Evolutionary conservation across 768 basidiomycete species (phyloP), one percentile per base, ranked within the genome.

Genomic region (Leccinum pellstonianum): DNA sequence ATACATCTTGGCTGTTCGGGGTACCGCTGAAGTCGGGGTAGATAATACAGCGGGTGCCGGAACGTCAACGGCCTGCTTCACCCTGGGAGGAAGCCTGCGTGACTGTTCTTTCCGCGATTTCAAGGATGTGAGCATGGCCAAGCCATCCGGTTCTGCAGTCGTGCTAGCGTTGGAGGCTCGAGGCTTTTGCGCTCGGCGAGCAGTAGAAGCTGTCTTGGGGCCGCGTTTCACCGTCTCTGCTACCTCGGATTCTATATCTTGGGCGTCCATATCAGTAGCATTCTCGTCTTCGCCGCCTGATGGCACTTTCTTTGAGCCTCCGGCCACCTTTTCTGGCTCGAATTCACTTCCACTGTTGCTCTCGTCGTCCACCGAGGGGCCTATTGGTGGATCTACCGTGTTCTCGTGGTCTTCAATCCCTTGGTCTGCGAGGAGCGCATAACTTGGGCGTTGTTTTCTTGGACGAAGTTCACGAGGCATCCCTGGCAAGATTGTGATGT

Each of bases 381-480:
- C 46, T 11, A 53, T 68, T 5, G 84, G 82, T 17, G 80, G 79
- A 1, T 78, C 80, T 4, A 78, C 80, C 3, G 76, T 75, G 7
- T 63, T 66, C 8, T 67, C 68, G 6, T 53, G 62, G 41, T 73
- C 72, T 19, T 77, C 73, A 27, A 65, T 64, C 1, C 71, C 78
- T 33, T 73, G 59, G 4, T 66, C 75, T 35, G 75, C 71, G 21
- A 81, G 62, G 23, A 65, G 62, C 0, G 77, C 73, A 72, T 89
- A 89, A 66, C 76, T 83, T 33, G 77, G 79, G 48, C 76, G 79
- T 21, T 78, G 74, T 55, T 79, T 83, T 55, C 88, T 78, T 19
- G 82, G 80, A 21, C 86, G 81, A 47, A 88, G 77, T 51, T 81
- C 70, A 37, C 84, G 80, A 15, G 80, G 61, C 87, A 88, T 88